These are phyloP conservation scores for Ilex paraguariensis DNA, from an alignment of 305 asterid species.

Conservation along the genomic window DNA sequence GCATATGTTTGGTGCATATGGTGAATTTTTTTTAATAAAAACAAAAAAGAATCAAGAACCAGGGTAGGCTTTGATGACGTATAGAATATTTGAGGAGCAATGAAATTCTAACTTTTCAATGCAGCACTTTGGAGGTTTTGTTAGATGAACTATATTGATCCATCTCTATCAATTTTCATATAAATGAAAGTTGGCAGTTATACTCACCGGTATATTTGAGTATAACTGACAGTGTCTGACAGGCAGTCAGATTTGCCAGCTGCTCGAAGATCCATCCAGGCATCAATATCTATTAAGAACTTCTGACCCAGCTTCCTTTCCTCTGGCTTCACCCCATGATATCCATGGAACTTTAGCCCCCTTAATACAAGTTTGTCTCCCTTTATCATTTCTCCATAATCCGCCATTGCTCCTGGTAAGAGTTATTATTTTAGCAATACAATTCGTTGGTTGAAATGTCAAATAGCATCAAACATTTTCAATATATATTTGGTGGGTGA, in stretches of 20 bases:
- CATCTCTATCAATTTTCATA: too few species aligned
- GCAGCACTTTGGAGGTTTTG: too few species aligned
- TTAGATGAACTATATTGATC: too few species aligned
- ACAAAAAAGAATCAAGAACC: too few species aligned
- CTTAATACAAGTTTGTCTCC: constrained; percentile 94
- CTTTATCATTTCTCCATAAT: constrained; percentile 23
- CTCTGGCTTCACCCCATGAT: constrained; percentile 86
- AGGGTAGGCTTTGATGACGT: too few species aligned
- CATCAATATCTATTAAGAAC: constrained; percentile 80
- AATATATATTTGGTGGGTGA: too few species aligned
- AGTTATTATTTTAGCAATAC: background rate
- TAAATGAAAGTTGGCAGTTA: background rate
- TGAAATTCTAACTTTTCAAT: too few species aligned
- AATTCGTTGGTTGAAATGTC: too few species aligned
- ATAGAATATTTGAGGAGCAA: too few species aligned
- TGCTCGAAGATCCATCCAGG: constrained; percentile 85
- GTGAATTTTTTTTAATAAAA: too few species aligned
- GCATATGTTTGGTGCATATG: too few species aligned
- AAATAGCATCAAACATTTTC: too few species aligned
- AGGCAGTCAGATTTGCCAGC: constrained; percentile 70
- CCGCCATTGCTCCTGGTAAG: constrained; percentile 13
- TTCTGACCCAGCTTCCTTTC: constrained; percentile 83
- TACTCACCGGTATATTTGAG: constrained; percentile 70
- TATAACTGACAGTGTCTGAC: constrained; percentile 70
- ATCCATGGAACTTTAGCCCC: constrained; percentile 88